Conservation (phyloP, 768 basidiomycete species). For the Wakefieldia striispora region DNA sequence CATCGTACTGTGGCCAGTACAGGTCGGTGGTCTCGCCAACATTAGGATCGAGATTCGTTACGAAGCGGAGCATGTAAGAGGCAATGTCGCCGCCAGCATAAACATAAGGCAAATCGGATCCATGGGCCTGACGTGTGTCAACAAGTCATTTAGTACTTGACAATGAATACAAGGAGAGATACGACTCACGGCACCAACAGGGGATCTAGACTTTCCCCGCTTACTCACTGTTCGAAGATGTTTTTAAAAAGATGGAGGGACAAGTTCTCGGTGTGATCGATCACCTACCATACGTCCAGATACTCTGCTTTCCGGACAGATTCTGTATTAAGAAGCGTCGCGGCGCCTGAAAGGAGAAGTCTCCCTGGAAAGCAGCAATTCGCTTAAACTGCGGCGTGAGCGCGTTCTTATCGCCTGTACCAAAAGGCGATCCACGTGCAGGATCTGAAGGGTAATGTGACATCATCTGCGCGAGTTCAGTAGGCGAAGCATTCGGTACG, state of each 20-base stretch:
- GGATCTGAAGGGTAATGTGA: slow-evolving; percentile 39
- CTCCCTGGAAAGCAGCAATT: slow-evolving; percentile 49
- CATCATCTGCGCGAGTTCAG: slow-evolving; percentile 27
- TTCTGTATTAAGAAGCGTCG: slow-evolving; percentile 45
- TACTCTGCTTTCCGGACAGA: slow-evolving; percentile 36
- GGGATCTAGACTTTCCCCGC: slow-evolving; percentile 40
- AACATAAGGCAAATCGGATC: slow-evolving; percentile 41
- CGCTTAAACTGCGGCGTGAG: slow-evolving; percentile 51
- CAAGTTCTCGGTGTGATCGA: neutral
- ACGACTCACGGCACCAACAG: slow-evolving; percentile 44
- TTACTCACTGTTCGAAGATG: slow-evolving; percentile 38
- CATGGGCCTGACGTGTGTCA: slow-evolving; percentile 35
- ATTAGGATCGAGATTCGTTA: slow-evolving; percentile 38
- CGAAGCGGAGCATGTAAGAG: slow-evolving; percentile 31
- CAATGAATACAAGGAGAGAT: neutral
- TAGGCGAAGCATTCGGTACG: slow-evolving; percentile 27
- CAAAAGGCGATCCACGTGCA: slow-evolving; percentile 51
- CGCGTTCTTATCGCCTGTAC: slow-evolving; percentile 44
- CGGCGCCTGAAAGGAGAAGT: slow-evolving; percentile 49
- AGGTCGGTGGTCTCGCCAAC: slow-evolving; percentile 23
- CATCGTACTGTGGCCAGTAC: slow-evolving; percentile 45
- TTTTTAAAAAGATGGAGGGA: too few species aligned
- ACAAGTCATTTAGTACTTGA: neutral
- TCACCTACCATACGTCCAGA: slow-evolving; percentile 31
- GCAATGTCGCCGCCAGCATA: slow-evolving; percentile 43